phyloP scores from a whole-genome alignment of 805 yeast genomes.

The Ogataea henricii region DNA sequence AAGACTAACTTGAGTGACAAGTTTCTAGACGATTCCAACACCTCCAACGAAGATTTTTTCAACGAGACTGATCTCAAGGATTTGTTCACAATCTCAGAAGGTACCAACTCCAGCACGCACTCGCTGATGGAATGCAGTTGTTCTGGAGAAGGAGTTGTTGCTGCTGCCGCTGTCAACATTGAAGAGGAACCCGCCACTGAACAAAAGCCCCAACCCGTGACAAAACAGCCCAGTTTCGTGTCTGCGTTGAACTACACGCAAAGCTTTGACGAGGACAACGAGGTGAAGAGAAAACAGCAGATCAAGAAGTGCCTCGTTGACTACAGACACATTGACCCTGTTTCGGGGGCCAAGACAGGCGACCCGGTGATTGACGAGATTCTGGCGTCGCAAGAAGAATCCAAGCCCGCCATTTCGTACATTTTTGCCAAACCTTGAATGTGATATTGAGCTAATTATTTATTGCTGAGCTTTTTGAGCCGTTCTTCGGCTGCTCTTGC shows the following conservation, averaged over 20 bases:
- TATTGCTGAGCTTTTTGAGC: constrained; percentile 38
- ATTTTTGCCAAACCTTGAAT: constrained; percentile 35
- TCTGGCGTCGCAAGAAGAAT: constrained; percentile 23
- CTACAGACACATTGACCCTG: constrained; percentile 65
- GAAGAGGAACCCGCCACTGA: constrained; percentile 28
- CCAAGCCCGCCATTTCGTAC: constrained; percentile 38
- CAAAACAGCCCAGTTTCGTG: constrained; percentile 46
- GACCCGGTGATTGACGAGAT: constrained; percentile 33
- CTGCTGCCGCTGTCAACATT: too few relatives aligned
- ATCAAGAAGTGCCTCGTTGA: constrained; percentile 61
- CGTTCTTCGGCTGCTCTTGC: constrained; percentile 97
- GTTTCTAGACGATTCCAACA: constrained; percentile 49
- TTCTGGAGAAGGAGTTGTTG: constrained; percentile 50
- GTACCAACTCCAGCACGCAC: constrained; percentile 69
- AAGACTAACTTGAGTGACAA: constrained; percentile 77
- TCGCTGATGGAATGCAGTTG: constrained; percentile 71
- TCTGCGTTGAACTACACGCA: constrained; percentile 54
- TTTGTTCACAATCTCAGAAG: constrained; percentile 59
- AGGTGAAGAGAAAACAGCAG: constrained; percentile 38
- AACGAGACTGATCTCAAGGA: constrained; percentile 69
- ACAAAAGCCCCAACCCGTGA: neutral
- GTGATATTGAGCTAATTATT: neutral
- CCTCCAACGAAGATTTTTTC: constrained; percentile 65
- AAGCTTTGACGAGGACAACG: constrained; percentile 25
- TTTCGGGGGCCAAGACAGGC: constrained; percentile 7